Conservation (phyloP, 2,329 filamentous ascomycete genomes). For the Blastomyces parvus region DNA sequence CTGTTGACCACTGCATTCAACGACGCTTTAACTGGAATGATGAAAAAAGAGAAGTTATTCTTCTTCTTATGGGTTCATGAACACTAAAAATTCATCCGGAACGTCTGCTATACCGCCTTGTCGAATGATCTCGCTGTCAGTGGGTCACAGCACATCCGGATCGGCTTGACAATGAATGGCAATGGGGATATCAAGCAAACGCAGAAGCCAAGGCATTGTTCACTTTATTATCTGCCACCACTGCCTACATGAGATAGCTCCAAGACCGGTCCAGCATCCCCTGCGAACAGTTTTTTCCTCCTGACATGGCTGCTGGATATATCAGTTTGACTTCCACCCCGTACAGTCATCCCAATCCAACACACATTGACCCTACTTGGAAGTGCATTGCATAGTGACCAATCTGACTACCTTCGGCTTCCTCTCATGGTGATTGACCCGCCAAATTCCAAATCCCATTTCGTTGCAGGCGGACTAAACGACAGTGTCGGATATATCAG, state of each 20-base stretch:
- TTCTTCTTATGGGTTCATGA: no score
- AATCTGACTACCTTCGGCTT: conserved; percentile 11
- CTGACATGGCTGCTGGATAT: not conserved
- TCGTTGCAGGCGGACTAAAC: conserved; percentile 33
- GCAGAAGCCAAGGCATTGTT: not conserved
- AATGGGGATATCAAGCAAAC: not conserved
- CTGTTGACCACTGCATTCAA: not conserved
- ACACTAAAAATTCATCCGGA: no score
- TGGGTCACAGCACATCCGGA: not conserved
- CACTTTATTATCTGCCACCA: not conserved
- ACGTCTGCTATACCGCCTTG: no score
- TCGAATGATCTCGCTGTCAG: not conserved
- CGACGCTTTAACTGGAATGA: not conserved
- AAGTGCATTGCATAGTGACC: conserved; percentile 15
- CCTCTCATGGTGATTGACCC: conserved; percentile 17
- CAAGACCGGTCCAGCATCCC: not conserved
- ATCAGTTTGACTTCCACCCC: conserved; percentile 20
- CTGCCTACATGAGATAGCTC: not conserved
- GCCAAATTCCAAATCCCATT: conserved; percentile 27
- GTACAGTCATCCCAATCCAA: conserved; percentile 28
- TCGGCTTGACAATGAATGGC: not conserved
- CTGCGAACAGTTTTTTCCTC: not conserved
- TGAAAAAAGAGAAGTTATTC: not conserved
- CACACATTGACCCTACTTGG: conserved; percentile 20
- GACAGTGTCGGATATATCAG: conserved; percentile 27